Evolutionary conservation across 768 basidiomycete genomes (phyloP), one percentile per base, ranked within the genome.

Genomic region (Holtermanniella nyarrowii): DNA sequence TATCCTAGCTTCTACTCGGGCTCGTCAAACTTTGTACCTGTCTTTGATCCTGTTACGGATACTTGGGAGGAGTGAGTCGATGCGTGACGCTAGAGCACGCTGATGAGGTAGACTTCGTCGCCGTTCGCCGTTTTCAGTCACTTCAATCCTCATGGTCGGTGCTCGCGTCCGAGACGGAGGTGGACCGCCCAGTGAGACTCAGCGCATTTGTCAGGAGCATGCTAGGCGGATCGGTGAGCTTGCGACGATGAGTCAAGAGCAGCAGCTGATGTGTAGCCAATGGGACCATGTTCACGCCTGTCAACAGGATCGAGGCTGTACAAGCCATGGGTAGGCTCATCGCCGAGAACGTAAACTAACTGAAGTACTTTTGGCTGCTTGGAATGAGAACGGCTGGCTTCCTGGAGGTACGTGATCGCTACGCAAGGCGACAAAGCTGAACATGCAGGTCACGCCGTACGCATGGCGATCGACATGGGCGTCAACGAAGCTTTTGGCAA

Each of bases 341-440:
- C 20, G 14, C 12, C n/a, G 7, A n/a, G 1, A 5, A 18, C 12
- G 18, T 23, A n/a, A 20, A 48, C 11, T n/a, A 20, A 42, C 50
- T 44, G 20, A 52, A 90, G 87, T 91, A 52, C 77, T 95, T 46
- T 82, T 93, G 18, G 85, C 90, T 27, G 88, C 89, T 4, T 96
- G 88, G 85, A 89, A 87, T 16, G 88, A 91, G 59, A 88, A 88
- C 61, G 88, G 88, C n/a, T 91, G 89, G 89, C 70, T 95, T 27
- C 88, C 85, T 59, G 86, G 88, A 10, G 89, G 87, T 10, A 11
- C 50, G 48, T 21, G 20, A 22, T 16, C 31, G 31, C 16, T 51
- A 10, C 42, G 49, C 14, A 51, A 23, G 13, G 31, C 10, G 7
- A 37, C 31, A 37, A 7, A 37, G 10, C 31, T 37, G 16, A 37